These are phyloP conservation scores for Sugiyamaella pinicola DNA, from an alignment of 1,139 yeast genomes.

Conservation along the genomic window DNA sequence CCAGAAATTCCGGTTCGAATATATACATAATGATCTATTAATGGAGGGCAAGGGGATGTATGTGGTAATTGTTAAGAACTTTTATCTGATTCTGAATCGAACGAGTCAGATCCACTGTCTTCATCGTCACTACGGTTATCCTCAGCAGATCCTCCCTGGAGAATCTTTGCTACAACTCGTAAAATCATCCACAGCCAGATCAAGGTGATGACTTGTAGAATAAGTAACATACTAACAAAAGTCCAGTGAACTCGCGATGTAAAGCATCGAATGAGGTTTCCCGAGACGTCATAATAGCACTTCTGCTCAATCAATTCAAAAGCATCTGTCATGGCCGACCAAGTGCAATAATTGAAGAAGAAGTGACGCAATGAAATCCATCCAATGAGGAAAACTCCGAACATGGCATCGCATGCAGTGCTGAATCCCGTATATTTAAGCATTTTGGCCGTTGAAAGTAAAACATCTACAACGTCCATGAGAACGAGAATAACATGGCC, in stretches of 20 bases:
- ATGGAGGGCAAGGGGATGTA: not conserved
- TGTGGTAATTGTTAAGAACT: not conserved
- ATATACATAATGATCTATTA: conserved; percentile 4
- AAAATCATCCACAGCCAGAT: conserved; percentile 77
- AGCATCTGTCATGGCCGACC: conserved; percentile 41
- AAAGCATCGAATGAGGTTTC: conserved; percentile 55
- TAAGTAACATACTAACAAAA: conserved; percentile 60
- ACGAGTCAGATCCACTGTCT: conserved; percentile 41
- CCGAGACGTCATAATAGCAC: conserved; percentile 35
- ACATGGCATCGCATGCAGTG: conserved; percentile 65
- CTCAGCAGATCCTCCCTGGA: conserved; percentile 72
- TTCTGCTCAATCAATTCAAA: conserved; percentile 33
- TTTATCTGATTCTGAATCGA: conserved; percentile 1
- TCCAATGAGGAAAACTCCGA: conserved; percentile 62
- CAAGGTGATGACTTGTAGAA: conserved; percentile 65
- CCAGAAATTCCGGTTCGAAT: too few species aligned
- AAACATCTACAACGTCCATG: conserved; percentile 83
- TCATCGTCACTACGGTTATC: conserved; percentile 86
- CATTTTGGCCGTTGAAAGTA: conserved; percentile 72
- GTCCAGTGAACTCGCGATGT: conserved; percentile 52
- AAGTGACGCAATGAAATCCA: conserved; percentile 81
- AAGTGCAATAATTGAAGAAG: conserved; percentile 66
- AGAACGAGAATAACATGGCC: conserved; percentile 77
- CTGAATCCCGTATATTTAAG: conserved; percentile 69
- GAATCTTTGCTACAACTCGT: conserved; percentile 67